Evolutionary conservation across 1,284 basidiomycete genomes (phyloP), one percentile per base, ranked within the genome.

Genomic region (Prillingera fragicola): DNA sequence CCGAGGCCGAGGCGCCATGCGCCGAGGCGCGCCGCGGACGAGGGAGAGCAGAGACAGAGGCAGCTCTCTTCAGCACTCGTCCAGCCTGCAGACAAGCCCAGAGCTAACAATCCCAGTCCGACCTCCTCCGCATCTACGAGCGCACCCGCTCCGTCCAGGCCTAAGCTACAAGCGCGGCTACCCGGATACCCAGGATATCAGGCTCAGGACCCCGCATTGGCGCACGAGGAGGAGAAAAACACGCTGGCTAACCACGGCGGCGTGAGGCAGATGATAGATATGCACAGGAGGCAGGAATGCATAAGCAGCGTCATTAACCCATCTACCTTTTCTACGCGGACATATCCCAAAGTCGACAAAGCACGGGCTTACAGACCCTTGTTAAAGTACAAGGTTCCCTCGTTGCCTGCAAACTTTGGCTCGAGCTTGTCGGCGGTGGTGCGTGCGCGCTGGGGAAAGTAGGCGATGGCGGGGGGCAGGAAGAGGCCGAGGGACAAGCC

Each of bases 391-490:
- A 77, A 63, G n/a, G 57, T 60, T 1, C 67, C 73, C 9, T 57
- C 43, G 23, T 55, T 38, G 29, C 67, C 60, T 29, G 58, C 58
- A 36, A 74, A 62, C 34, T 69, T 52, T 14, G 56, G 43, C 38
- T 72, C 61, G 40, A 78, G 62, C 48, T 68, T 69, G 21, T 63
- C 58, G 12, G 72, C 63, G 35, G 58, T 53, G 24, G 74, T 71
- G 5, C 48, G 48, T 0, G 72, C 75, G 12, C 71, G 61, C 50
- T 76, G 75, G 5, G 76, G 76, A 64, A 76, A 78, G 50, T 73
- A 72, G 10, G 76, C 76, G 52, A 78, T 77, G n/a, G 76, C 74
- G 7, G 75, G 76, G 1, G 76, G 76, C 1, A 78, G 63, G 69
- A 76, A 77, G 38, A 75, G 54, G 37, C 74, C 72, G 13, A 78